Base-by-base conservation (phyloP, 352 stramenopile species). In the Blastocystis sp. region DNA sequence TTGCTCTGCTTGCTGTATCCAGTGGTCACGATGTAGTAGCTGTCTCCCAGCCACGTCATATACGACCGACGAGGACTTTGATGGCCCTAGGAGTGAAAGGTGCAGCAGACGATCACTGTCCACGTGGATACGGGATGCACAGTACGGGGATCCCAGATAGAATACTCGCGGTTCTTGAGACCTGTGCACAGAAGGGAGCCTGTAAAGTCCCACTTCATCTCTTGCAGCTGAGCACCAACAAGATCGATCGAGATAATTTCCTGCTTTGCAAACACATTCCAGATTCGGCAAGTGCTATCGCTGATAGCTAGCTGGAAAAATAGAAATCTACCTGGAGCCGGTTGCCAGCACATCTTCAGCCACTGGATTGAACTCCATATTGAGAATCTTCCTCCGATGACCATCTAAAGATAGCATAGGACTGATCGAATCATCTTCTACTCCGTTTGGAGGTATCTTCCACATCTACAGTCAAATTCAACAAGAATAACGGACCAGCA, bases 181-280 rank as follows among this genome's bases (percentile, higher is more conserved):
- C 70, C 70, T 13, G 70, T 81, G 55, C 70, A 81, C 20, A 81
- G 70, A 18, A 81, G 43, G 20, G 70, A 63, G 4, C 70, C 70
- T 41, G 70, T 81, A 26, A 65, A 81, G 55, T 81, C 70, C 70
- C 70, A 81, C 37, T 81, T 81, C 70, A 81, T 81, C 45, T 81
- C 70, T 47, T 81, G 70, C 47, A 81, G 70, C 45, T 81, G 70
- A 24, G 50, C 50, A 1, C 50, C 70, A 13, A 62, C 30, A 24
- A 81, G 37, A 1, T 62, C 39, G 37, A 81, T 24, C 34, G 70
- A 66, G 20, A 54, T 64, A 41, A 81, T 65, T 47, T 81, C 70
- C 50, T 65, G 45, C 47, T 50, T 81, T 18, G 37, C 37, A 54
- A 63, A 63, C 45, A 81, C 70, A 41, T 81, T 54, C 70, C 70